Percentiles rank a stretch among this genome's conserved stretches.
These are phyloP conservation scores for Magnolia officinalis DNA, from an alignment of 164 flowering plant genomes.

Conservation along the genomic window DNA sequence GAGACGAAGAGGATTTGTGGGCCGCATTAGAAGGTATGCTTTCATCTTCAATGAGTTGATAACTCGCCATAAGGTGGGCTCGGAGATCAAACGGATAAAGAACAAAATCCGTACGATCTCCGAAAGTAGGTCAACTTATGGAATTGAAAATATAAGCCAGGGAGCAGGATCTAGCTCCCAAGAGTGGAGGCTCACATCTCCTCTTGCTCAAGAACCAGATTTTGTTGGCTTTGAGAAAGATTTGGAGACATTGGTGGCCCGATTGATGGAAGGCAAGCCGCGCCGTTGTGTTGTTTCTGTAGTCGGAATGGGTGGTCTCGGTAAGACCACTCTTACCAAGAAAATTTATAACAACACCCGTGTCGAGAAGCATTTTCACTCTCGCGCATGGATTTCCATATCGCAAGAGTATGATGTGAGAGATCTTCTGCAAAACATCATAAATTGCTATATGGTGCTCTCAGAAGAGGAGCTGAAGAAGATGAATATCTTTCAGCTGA, in stretches of 20 bases:
- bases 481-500: slow-evolving; percentile 28
- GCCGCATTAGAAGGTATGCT: too few relatives aligned
- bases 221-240: neutral
- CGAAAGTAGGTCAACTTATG: too few relatives aligned
- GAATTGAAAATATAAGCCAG: too few relatives aligned
- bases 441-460: neutral
- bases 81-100: too few relatives aligned
- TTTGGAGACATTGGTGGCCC: neutral
- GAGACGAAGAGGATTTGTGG: too few relatives aligned
- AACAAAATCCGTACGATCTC: too few relatives aligned
- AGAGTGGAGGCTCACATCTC: too few relatives aligned
- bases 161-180: too few relatives aligned
- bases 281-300: slow-evolving; percentile 26
- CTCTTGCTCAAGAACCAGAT: neutral
- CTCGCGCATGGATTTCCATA: slow-evolving; percentile 34
- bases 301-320: slow-evolving; percentile 55
- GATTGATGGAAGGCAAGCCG: neutral
- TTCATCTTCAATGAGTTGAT: too few relatives aligned
- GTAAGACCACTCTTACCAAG: slow-evolving; percentile 48
- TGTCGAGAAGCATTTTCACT: slow-evolving; percentile 19
- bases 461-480: slow-evolving; percentile 32
- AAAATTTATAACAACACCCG: slow-evolving; percentile 28
- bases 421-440: neutral
- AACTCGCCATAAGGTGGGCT: too few relatives aligned
- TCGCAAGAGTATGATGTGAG: neutral